Evolutionary conservation across 305 asterid genomes (phyloP).

Genomic region (Rubia peregrina): DNA sequence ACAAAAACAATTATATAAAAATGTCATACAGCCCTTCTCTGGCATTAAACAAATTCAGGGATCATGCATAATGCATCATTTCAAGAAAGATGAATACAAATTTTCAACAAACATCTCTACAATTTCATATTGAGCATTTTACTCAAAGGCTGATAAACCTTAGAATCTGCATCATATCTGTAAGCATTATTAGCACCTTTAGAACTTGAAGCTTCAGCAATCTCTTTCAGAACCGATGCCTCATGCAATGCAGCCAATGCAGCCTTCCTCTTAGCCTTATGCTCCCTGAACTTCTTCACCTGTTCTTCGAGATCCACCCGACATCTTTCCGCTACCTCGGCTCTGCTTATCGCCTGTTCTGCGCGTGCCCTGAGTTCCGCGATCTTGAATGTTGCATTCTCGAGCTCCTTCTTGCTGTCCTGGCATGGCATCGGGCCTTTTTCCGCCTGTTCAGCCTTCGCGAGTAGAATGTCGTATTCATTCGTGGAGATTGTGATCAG

Average conservation of each 20-base stretch:
- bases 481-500: constrained; percentile 14
- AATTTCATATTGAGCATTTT: constrained; percentile 68
- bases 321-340: constrained; percentile 64
- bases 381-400: constrained; percentile 30
- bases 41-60: not conserved
- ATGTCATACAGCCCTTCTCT: too few species aligned
- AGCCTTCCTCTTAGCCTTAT: constrained; percentile 41
- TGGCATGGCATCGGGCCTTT: not conserved
- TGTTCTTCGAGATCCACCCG: constrained; percentile 43
- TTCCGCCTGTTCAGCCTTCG: not conserved
- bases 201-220: constrained; percentile 31
- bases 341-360: constrained; percentile 75
- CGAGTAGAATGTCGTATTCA: constrained; percentile 12
- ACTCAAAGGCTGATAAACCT: constrained; percentile 55
- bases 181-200: constrained; percentile 14
- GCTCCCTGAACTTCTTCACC: constrained; percentile 46
- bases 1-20: too few species aligned
- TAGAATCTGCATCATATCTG: constrained; percentile 14
- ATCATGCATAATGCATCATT: not conserved
- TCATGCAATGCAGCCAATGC: constrained; percentile 45
- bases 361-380: constrained; percentile 54
- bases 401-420: constrained; percentile 40
- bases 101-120: constrained; percentile 13
- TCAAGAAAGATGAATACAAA: not conserved
- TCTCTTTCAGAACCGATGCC: constrained; percentile 35